Evolutionary conservation across 2,329 filamentous ascomycete genomes (phyloP).

Genomic region (Pyrenophora teres): DNA sequence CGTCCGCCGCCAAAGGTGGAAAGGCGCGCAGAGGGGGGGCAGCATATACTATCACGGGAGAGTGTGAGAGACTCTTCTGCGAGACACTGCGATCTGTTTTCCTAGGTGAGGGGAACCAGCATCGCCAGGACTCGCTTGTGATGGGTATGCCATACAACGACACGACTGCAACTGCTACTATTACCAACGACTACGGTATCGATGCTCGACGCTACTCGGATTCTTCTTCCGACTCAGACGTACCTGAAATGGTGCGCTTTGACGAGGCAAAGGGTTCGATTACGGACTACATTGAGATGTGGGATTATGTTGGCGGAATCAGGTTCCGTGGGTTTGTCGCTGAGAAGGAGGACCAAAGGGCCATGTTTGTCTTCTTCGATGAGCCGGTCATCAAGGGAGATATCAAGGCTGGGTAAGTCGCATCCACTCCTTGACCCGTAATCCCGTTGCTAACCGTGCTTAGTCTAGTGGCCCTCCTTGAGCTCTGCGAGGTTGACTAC

Average conservation of each 20-base stretch:
- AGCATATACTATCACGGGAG: constrained; percentile 95
- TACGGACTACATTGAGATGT: constrained; percentile 74
- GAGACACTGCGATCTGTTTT: constrained; percentile 92
- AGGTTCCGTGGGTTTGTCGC: constrained; percentile 86
- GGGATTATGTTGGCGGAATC: constrained; percentile 82
- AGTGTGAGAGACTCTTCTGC: constrained; percentile 99
- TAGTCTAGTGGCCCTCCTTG: constrained; percentile 79
- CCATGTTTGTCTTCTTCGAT: constrained; percentile 89
- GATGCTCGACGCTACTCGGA: constrained; percentile 27
- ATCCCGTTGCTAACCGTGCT: constrained; percentile 15
- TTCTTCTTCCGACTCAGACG: constrained; percentile 40
- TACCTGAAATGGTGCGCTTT: constrained; percentile 30
- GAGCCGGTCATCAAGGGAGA: constrained; percentile 72
- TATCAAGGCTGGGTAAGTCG: constrained; percentile 81
- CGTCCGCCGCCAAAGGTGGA: constrained; percentile 55
- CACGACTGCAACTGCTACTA: constrained; percentile 27
- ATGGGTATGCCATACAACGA: constrained; percentile 66
- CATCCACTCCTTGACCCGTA: neutral
- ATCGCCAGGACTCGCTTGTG: constrained; percentile 80
- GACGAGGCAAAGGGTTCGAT: constrained; percentile 44
- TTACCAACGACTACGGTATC: constrained; percentile 40
- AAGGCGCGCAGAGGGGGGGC: constrained; percentile 75
- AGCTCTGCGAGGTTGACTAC: constrained; percentile 74
- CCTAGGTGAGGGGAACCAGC: constrained; percentile 89
- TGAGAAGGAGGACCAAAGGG: constrained; percentile 70